These are phyloP conservation scores for Astrothelium subdiscretum DNA, from an alignment of 495 filamentous ascomycete genomes.

Conservation along the genomic window DNA sequence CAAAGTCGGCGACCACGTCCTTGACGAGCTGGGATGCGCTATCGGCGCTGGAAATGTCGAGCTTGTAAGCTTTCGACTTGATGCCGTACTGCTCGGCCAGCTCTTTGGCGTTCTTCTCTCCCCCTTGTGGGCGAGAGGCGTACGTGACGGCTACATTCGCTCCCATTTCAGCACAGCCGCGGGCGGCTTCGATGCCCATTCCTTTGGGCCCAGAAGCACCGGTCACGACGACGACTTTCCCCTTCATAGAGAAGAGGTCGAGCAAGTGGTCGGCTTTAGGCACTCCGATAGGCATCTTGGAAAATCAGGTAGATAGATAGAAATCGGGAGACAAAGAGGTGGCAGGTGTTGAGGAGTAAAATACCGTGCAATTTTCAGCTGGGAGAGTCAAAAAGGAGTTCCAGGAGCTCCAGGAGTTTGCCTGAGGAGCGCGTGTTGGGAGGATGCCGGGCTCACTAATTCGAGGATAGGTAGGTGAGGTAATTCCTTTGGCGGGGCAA, in stretches of 20 bases:
- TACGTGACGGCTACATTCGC: conserved; percentile 61
- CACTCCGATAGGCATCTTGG: conserved; percentile 45
- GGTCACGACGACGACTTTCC: conserved; percentile 61
- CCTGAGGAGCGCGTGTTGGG: no score
- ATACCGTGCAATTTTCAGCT: not conserved
- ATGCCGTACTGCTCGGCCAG: conserved; percentile 47
- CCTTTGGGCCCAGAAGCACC: conserved; percentile 57
- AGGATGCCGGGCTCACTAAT: no score
- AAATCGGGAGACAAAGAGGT: not conserved
- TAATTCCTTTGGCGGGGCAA: not conserved
- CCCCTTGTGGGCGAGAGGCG: conserved; percentile 46
- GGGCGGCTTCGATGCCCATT: conserved; percentile 64
- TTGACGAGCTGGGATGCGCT: conserved; percentile 15
- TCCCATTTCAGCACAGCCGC: conserved; percentile 61
- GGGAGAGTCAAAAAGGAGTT: no score
- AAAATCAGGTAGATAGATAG: not conserved
- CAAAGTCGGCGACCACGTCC: conserved; percentile 23
- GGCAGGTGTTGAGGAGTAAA: not conserved
- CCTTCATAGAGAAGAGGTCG: conserved; percentile 61
- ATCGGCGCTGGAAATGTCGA: conserved; percentile 21
- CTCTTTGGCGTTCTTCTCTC: conserved; percentile 54
- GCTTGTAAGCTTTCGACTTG: conserved; percentile 37
- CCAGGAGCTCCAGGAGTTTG: no score
- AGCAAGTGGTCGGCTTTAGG: conserved; percentile 45
- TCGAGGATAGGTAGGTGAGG: no score